These are phyloP conservation scores for Neoboletus brunneissimus DNA, from an alignment of 768 basidiomycete species.

Conservation along the genomic window DNA sequence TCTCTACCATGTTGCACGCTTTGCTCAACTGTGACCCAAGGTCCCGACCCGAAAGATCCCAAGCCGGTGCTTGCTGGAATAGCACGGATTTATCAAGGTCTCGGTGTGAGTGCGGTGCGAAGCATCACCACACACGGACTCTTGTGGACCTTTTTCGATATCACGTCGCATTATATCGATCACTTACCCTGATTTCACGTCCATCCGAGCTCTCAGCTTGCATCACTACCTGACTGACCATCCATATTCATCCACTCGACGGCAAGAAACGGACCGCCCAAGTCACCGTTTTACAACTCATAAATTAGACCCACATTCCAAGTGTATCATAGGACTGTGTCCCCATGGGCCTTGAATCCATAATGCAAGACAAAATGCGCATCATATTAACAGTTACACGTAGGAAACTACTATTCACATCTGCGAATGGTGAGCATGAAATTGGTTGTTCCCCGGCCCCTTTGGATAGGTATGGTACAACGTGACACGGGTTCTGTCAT, in stretches of 20 bases:
- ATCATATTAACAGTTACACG: slow-evolving; percentile 5
- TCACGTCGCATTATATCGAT: slow-evolving; percentile 73
- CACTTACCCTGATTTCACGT: slow-evolving; percentile 38
- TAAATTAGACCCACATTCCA: slow-evolving; percentile 17
- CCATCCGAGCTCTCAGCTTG: not conserved
- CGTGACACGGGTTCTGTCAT: not conserved
- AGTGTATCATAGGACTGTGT: slow-evolving; percentile 27
- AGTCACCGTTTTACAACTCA: slow-evolving; percentile 6
- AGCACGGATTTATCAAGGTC: slow-evolving; percentile 84
- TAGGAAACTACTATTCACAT: not conserved
- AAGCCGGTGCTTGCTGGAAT: slow-evolving; percentile 76
- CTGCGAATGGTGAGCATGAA: not conserved
- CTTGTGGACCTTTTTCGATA: slow-evolving; percentile 91
- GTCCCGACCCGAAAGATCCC: slow-evolving; percentile 76
- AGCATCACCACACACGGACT: slow-evolving; percentile 93
- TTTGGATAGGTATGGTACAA: slow-evolving; percentile 5
- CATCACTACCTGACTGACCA: slow-evolving; percentile 7
- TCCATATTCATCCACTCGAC: slow-evolving; percentile 10
- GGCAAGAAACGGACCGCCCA: slow-evolving; percentile 5
- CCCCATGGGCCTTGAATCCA: slow-evolving; percentile 6
- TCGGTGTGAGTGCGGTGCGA: slow-evolving; percentile 89
- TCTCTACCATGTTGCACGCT: not conserved
- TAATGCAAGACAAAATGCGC: slow-evolving; percentile 7
- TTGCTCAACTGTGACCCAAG: slow-evolving; percentile 35
- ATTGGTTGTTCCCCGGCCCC: not conserved